phyloP scores from a whole-genome alignment of 257 asterid genomes.

The Paraleonurus japonicus region DNA sequence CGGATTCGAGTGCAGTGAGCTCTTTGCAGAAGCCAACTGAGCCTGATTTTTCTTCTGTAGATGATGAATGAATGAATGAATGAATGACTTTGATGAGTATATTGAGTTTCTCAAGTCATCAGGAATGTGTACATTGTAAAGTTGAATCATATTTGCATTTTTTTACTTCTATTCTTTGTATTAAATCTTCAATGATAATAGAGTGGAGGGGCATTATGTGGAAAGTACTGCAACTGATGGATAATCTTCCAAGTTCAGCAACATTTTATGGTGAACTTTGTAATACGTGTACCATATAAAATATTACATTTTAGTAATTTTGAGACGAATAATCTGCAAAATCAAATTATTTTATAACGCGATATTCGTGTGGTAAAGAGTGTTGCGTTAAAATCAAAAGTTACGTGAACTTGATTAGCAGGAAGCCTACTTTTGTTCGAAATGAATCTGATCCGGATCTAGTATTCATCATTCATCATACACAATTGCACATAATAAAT shows the following conservation, averaged over 20 bases:
- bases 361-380: too few relatives aligned
- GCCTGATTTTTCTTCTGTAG: constrained; percentile 85
- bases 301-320: too few relatives aligned
- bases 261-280: background rate
- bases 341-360: too few relatives aligned
- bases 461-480: background rate
- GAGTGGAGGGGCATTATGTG: background rate
- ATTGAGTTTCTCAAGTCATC: background rate
- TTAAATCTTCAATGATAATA: background rate
- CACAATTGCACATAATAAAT: too few relatives aligned
- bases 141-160: constrained; percentile 6
- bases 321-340: too few relatives aligned
- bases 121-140: constrained; percentile 27
- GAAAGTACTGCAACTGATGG: background rate
- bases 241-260: background rate
- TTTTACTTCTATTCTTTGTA: constrained; percentile 7
- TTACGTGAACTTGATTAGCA: too few relatives aligned
- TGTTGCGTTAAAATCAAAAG: too few relatives aligned
- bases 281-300: background rate
- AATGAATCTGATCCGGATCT: background rate
- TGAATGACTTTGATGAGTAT: constrained; percentile 21
- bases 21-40: constrained; percentile 83
- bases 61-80: constrained; percentile 45
- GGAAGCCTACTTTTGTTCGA: too few relatives aligned
- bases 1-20: constrained; percentile 47